These are phyloP conservation scores for Cladobotryum protrusum DNA, from an alignment of 2,329 filamentous ascomycete species.

Conservation along the genomic window DNA sequence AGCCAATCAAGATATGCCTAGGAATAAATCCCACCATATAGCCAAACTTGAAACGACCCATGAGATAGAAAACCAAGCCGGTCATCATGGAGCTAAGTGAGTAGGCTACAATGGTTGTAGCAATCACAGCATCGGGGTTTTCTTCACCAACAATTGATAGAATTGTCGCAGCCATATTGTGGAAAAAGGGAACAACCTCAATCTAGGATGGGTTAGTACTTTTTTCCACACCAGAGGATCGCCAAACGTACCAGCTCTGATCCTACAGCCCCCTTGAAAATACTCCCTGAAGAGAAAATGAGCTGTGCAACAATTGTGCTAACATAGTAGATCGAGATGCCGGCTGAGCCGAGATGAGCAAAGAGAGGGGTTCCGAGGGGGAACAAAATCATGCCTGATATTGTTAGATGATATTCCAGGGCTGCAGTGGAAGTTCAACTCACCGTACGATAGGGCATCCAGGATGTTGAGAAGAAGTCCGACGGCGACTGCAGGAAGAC, in stretches of 20 bases:
- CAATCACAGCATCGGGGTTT: conserved; percentile 78
- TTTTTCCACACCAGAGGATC: background rate
- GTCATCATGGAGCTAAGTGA: conserved; percentile 87
- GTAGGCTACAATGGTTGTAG: conserved; percentile 89
- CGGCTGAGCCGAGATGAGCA: conserved; percentile 77
- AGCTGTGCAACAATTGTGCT: conserved; percentile 93
- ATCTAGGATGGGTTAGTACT: conserved; percentile 47
- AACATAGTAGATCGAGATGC: conserved; percentile 98
- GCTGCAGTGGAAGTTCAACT: conserved; percentile 16
- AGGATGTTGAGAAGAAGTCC: conserved; percentile 87
- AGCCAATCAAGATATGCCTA: conserved; percentile 90
- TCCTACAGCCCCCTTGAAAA: conserved; percentile 85
- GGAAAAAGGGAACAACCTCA: conserved; percentile 97
- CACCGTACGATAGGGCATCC: conserved; percentile 89
- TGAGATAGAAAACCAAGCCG: conserved; percentile 82
- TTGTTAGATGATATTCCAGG: conserved; percentile 10
- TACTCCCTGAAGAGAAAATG: conserved; percentile 79
- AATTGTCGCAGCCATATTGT: conserved; percentile 94
- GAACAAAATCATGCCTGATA: conserved; percentile 80
- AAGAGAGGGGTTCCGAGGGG: conserved; percentile 85
- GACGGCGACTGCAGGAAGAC: conserved; percentile 79
- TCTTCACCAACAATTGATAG: conserved; percentile 70
- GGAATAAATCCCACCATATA: conserved; percentile 96
- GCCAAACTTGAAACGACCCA: conserved; percentile 81
- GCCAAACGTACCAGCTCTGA: conserved; percentile 69